A percentile compares a stretch with the other conserved stretches of the same genome.
Conservation (phyloP, 805 yeast species). For the Alloascoidea hylecoeti region DNA sequence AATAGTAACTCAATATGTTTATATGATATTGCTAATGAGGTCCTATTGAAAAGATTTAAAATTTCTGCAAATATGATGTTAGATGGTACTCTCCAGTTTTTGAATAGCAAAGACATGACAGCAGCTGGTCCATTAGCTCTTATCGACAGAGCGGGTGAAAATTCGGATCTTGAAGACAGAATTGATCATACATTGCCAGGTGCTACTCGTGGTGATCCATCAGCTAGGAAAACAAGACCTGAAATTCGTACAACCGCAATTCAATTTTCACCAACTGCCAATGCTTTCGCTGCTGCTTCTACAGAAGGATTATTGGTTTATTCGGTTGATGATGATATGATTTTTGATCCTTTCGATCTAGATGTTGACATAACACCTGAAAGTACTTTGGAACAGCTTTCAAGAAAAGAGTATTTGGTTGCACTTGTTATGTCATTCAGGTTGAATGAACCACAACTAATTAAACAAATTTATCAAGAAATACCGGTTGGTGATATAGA, state of each 20-base stretch:
- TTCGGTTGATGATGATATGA: slow-evolving; percentile 58
- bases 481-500: slow-evolving; percentile 60
- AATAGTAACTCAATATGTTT: slow-evolving; percentile 83
- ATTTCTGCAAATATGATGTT: slow-evolving; percentile 84
- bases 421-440: slow-evolving; percentile 91
- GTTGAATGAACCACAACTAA: slow-evolving; percentile 65
- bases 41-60: slow-evolving; percentile 64
- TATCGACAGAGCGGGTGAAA: slow-evolving; percentile 77
- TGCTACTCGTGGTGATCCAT: slow-evolving; percentile 67
- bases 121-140: slow-evolving; percentile 79
- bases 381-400: slow-evolving; percentile 45
- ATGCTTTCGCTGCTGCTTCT: slow-evolving; percentile 86
- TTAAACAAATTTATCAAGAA: slow-evolving; percentile 59
- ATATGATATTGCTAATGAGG: slow-evolving; percentile 83
- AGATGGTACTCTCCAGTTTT: slow-evolving; percentile 70
- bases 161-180: slow-evolving; percentile 74
- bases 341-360: slow-evolving; percentile 90
- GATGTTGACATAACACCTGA: slow-evolving; percentile 88
- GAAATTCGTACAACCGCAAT: slow-evolving; percentile 72
- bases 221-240: slow-evolving; percentile 63
- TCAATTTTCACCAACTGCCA: slow-evolving; percentile 78
- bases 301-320: slow-evolving; percentile 85
- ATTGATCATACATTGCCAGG: slow-evolving; percentile 75
- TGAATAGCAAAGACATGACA: slow-evolving; percentile 74
- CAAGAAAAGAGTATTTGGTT: slow-evolving; percentile 44